phyloP scores from a whole-genome alignment of 2,329 filamentous ascomycete species.

The Penicillium sp. region DNA sequence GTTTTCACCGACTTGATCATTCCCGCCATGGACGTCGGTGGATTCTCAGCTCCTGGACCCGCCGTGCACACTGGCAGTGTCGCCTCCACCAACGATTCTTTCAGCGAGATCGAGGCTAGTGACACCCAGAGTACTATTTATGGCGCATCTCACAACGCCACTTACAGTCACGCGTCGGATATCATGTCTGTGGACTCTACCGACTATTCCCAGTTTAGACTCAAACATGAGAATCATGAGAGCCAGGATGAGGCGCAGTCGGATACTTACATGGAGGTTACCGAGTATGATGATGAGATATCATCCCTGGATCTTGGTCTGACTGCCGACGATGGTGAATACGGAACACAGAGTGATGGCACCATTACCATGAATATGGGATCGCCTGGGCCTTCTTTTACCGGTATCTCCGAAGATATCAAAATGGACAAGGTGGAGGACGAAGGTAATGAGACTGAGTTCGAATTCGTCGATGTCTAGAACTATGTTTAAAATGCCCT shows the following conservation, averaged over 20 bases:
- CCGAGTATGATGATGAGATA: neutral
- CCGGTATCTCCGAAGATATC: conserved; percentile 15
- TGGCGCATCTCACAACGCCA: conserved; percentile 39
- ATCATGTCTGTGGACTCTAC: conserved; percentile 26
- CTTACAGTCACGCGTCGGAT: conserved; percentile 32
- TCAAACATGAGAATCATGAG: neutral
- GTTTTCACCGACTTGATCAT: conserved; percentile 46
- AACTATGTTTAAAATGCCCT: neutral
- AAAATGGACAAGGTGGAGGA: conserved; percentile 15
- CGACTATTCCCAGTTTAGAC: neutral
- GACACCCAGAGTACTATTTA: conserved; percentile 37
- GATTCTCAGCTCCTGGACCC: conserved; percentile 40
- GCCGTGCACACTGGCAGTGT: conserved; percentile 32
- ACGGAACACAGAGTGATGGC: conserved; percentile 23
- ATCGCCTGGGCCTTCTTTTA: neutral
- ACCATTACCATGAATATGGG: conserved; percentile 20
- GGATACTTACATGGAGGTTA: neutral
- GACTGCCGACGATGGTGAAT: conserved; percentile 14
- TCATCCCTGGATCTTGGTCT: neutral
- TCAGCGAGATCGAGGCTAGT: conserved; percentile 27
- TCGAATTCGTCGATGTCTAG: conserved; percentile 8
- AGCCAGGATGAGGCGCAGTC: neutral
- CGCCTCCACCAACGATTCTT: conserved; percentile 25
- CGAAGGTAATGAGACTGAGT: conserved; percentile 3
- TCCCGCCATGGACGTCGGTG: conserved; percentile 34